Evolutionary conservation across 2,329 filamentous ascomycete genomes (phyloP).

Genomic region (Aspergillus aculeatus): DNA sequence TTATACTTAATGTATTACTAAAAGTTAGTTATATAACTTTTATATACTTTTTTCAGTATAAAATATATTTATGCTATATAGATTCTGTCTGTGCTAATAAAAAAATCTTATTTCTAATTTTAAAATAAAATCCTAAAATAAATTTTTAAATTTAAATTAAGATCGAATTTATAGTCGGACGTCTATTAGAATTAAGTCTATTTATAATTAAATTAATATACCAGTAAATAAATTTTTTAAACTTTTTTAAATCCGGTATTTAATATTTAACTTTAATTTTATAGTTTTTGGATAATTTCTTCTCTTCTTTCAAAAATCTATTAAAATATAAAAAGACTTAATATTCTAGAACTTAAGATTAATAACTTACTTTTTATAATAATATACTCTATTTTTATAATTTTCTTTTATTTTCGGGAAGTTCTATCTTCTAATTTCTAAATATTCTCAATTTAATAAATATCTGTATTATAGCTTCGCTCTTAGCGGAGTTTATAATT

Average conservation of each 20-base stretch:
- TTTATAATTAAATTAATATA: constrained; percentile 5
- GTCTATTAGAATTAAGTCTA: constrained; percentile 2
- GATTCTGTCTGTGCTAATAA: background rate
- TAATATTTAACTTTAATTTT: background rate
- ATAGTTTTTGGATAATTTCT: background rate
- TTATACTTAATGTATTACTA: constrained; percentile 13
- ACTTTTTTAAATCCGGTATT: background rate
- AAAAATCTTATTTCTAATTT: constrained; percentile 8
- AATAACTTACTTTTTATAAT: background rate
- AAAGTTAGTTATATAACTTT: background rate
- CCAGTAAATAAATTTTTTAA: constrained; percentile 9
- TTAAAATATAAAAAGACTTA: background rate
- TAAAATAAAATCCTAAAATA: constrained; percentile 7
- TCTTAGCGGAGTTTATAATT: background rate
- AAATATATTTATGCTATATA: constrained; percentile 11
- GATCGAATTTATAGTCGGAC: constrained; percentile 7
- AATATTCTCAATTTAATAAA: background rate
- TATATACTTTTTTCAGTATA: background rate
- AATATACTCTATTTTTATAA: background rate
- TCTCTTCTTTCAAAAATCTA: background rate
- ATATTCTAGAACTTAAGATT: background rate
- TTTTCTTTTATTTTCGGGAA: background rate
- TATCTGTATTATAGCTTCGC: background rate
- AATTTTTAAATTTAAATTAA: constrained; percentile 10
- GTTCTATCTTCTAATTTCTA: background rate